Evolutionary conservation across 2,329 filamentous ascomycete species (phyloP).

Genomic region (Mariannaea elegans): DNA sequence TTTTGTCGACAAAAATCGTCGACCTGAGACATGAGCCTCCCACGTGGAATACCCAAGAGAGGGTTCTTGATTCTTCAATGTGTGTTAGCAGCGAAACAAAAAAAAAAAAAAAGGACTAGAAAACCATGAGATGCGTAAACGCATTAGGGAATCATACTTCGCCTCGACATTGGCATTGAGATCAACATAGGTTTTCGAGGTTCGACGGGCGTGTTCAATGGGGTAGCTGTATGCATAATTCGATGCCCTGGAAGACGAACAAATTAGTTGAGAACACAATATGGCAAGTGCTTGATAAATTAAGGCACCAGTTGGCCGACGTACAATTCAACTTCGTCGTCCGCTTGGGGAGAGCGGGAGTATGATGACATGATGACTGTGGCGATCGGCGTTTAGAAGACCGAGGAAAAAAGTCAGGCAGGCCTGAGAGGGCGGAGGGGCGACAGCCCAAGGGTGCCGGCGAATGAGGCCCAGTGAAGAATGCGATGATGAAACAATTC

Average conservation of each 20-base stretch:
- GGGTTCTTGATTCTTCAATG: slow-evolving; percentile 53
- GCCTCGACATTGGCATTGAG: slow-evolving; percentile 58
- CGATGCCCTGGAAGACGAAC: slow-evolving; percentile 33
- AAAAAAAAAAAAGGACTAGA: background rate
- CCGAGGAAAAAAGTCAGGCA: background rate
- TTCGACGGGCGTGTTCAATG: slow-evolving; percentile 48
- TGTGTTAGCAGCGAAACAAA: slow-evolving; percentile 23
- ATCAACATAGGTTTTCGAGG: slow-evolving; percentile 48
- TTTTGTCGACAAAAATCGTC: slow-evolving; percentile 69
- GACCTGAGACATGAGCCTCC: slow-evolving; percentile 62
- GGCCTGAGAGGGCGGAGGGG: slow-evolving; percentile 1
- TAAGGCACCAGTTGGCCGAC: background rate
- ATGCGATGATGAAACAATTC: background rate
- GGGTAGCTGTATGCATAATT: slow-evolving; percentile 43
- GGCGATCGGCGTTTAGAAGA: slow-evolving; percentile 8
- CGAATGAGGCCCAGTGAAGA: slow-evolving; percentile 3
- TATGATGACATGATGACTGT: slow-evolving; percentile 14
- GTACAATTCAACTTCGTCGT: slow-evolving; percentile 42
- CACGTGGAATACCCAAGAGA: slow-evolving; percentile 61
- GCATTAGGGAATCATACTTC: slow-evolving; percentile 46
- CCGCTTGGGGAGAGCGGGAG: slow-evolving; percentile 36
- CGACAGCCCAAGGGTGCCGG: slow-evolving; percentile 1
- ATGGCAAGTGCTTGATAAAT: background rate
- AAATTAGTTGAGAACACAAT: slow-evolving; percentile 25
- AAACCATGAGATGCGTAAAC: background rate